Base-by-base conservation (phyloP, 495 filamentous ascomycete genomes). In the Lophiostoma macrostomum region DNA sequence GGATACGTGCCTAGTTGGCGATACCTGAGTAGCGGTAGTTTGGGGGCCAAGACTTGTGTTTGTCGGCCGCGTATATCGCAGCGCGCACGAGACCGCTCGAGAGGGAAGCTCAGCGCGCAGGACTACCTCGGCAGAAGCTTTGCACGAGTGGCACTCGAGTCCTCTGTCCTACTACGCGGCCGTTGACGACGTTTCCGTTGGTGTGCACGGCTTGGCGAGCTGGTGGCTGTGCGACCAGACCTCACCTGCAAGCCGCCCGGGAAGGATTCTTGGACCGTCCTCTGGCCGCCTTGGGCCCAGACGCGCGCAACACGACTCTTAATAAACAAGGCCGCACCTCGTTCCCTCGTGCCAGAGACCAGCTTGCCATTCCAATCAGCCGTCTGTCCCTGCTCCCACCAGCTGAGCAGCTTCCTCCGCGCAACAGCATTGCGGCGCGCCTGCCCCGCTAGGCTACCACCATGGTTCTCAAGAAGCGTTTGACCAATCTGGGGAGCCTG, bases 391-490 rank as follows among this genome's bases (percentile, higher is more conserved):
- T 3, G 16, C 32, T 5, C 18, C 14, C 32, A 7, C 32, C 24
- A 16, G 1, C 24, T 16, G 46, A 29, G 10, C 1, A 36, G 19
- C 19, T 31, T 31, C 37, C 23, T 40, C 23, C 25, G 2, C 31
- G 13, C 13, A 13, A 24, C 13, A 25, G 14, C 42, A 7, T 23
- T 10, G 19, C 40, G 27, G n/a, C 14, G 25, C 43, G 10, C 20
- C 31, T 48, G 3, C 40, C 32, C 29, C 30, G 19, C 37, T n/a
- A 38, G 20, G 35, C 53, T 27, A 34, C 53, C 34, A 36, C 41
- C 46, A 63, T 63, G 60, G 60, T 63, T 3, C 49, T 63, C 35
- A 62, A 62, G 48, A 63, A 63, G 50, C 36, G 53, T 19, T 40
- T 58, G 18, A 53, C 53, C 6, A 53, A 24, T 29, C 16, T 62